Evolutionary conservation across 1,284 basidiomycete genomes (phyloP).

Genomic region (Naganishia cerealis): DNA sequence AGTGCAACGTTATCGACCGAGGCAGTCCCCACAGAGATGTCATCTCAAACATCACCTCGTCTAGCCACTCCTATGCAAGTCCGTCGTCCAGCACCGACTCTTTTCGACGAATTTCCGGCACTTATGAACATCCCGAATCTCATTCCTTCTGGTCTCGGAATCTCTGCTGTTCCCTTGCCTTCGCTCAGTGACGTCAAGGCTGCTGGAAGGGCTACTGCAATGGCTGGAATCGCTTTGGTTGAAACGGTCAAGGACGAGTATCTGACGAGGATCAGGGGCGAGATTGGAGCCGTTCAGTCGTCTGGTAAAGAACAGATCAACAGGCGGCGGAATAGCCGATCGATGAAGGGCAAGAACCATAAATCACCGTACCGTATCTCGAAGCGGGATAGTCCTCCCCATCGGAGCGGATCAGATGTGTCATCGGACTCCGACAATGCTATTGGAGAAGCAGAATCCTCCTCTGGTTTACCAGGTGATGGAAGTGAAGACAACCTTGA

Average conservation of each 20-base stretch:
- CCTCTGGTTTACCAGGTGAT: not conserved
- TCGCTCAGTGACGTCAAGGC: slow-evolving; percentile 10
- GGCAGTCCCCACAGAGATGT: not conserved
- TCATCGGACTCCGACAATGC: not conserved
- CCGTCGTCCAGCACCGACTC: slow-evolving; percentile 10
- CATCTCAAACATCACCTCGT: not conserved
- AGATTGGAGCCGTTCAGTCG: not conserved
- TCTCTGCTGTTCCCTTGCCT: not conserved
- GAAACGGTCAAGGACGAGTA: slow-evolving; percentile 22
- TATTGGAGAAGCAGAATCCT: not conserved
- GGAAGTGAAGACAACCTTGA: slow-evolving; percentile 4
- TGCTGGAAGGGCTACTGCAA: slow-evolving; percentile 11
- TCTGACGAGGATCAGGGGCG: not conserved
- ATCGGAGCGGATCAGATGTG: not conserved
- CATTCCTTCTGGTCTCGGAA: not conserved
- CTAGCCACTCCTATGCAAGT: slow-evolving; percentile 5
- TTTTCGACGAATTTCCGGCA: slow-evolving; percentile 13
- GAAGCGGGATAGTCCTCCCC: not conserved
- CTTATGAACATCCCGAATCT: slow-evolving; percentile 2
- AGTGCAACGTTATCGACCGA: not conserved
- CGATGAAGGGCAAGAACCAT: not conserved
- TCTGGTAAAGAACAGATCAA: not conserved
- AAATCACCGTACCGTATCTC: not conserved
- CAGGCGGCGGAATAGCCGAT: not conserved
- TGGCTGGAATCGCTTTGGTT: slow-evolving; percentile 15